Evolutionary conservation across 2,329 filamentous ascomycete species (phyloP), one percentile per base, ranked within the genome.

Genomic region (Arthrocladium fulminans): DNA sequence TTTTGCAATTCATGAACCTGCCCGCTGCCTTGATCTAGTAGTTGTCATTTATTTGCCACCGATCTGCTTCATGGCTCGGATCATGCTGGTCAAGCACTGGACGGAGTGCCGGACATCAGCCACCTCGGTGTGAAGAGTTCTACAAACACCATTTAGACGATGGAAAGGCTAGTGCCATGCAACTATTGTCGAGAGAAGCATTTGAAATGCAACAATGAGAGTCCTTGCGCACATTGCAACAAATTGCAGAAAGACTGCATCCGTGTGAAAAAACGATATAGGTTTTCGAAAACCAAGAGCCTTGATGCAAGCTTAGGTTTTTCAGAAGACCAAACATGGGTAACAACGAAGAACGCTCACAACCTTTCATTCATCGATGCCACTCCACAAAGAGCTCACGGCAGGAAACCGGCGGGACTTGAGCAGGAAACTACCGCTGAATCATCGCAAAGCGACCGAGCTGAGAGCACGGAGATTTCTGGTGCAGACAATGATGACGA

Each of bases 251-350:
- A 23, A 20, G 20, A 23, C 6, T 40, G 37, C 37, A 20, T 19
- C 15, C 6, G 5, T 4, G 3, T 20, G 6, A 19, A 23, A 13
- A 40, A 40, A 20, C 13, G 37, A 3, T 17, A 19, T 23, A n/a
- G 37, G 13, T 40, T 40, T 22, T 40, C 37, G 37, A 40, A 40
- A 23, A 40, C n/a, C 37, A 19, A 19, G 13, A n/a, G 37, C 23
- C 4, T 12, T 13, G 20, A 40, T 19, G 3, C 20, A 19, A 40
- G 23, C 13, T 20, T 40, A 3, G 53, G 59, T 27, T 65, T 65
- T 47, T 52, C 62, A 23, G 56, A 58, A 27, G 56, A 61, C 52
- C 64, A 66, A 48, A 51, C 56, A 22, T 66, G 64, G 64, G 53
- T 40, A 19, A 23, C 3, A 19, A 40, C 37, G 12, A 40, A 23